These are phyloP conservation scores for Aspergillus pseudoterreus DNA, from an alignment of 2,329 filamentous ascomycete species.

Conservation along the genomic window DNA sequence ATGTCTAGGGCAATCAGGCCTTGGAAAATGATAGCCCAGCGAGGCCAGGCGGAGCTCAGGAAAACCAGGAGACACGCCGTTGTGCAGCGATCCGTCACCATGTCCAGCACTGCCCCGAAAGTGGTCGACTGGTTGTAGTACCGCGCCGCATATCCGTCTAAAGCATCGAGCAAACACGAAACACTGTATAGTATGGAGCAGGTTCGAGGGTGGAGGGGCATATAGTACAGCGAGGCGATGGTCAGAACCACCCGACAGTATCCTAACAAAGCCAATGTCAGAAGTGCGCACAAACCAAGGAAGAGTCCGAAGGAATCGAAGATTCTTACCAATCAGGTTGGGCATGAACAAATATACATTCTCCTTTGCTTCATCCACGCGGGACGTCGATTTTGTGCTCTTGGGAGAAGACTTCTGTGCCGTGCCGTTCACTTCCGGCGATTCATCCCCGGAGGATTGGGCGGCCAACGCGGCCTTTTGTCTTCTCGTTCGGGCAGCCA, in stretches of 20 bases:
- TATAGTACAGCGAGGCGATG: slow-evolving; percentile 93
- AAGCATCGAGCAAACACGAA: slow-evolving; percentile 89
- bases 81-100: slow-evolving; percentile 98
- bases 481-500: slow-evolving; percentile 38
- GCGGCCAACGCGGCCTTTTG: slow-evolving; percentile 35
- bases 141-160: slow-evolving; percentile 90
- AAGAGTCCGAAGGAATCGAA: not conserved
- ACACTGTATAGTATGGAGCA: slow-evolving; percentile 83
- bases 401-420: slow-evolving; percentile 29
- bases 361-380: slow-evolving; percentile 47
- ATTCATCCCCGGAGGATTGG: slow-evolving; percentile 29
- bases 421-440: slow-evolving; percentile 27
- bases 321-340: slow-evolving; percentile 69
- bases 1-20: slow-evolving; percentile 87
- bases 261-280: slow-evolving; percentile 47
- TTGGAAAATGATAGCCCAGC: slow-evolving; percentile 94
- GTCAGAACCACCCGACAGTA: slow-evolving; percentile 77
- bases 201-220: slow-evolving; percentile 96
- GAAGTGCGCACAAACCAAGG: not conserved
- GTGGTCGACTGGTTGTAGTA: slow-evolving; percentile 85
- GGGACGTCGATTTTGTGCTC: slow-evolving; percentile 22
- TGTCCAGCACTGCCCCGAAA: slow-evolving; percentile 95
- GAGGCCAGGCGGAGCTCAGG: slow-evolving; percentile 87
- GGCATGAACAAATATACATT: slow-evolving; percentile 82
- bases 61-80: slow-evolving; percentile 94